Conservation (phyloP, 2,329 filamentous ascomycete species). For the Aspergillus transmontanensis region DNA sequence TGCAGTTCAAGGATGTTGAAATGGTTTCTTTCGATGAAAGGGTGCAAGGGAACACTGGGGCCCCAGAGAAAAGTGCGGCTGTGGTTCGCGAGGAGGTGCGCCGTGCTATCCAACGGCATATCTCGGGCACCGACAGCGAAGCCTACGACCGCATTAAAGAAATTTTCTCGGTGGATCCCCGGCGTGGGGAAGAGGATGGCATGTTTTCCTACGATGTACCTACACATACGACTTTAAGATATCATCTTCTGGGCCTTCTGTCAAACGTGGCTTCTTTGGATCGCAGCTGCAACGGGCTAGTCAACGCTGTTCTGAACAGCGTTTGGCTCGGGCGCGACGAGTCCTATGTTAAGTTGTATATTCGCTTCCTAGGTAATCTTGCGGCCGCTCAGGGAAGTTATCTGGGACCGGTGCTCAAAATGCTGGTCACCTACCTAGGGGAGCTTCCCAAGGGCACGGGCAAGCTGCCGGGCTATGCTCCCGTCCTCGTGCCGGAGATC, state of each 20-base stretch:
- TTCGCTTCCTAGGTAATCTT: slow-evolving; percentile 62
- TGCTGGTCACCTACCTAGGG: slow-evolving; percentile 78
- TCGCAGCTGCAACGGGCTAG: slow-evolving; percentile 59
- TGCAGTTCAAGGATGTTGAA: slow-evolving; percentile 51
- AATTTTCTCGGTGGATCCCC: slow-evolving; percentile 54
- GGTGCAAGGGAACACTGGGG: slow-evolving; percentile 23
- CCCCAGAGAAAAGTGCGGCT: slow-evolving; percentile 56
- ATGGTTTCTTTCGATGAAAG: slow-evolving; percentile 27
- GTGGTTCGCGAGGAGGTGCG: slow-evolving; percentile 65
- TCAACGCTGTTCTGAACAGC: slow-evolving; percentile 60
- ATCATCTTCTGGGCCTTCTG: slow-evolving; percentile 62
- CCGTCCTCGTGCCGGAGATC: slow-evolving; percentile 65
- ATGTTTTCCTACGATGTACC: slow-evolving; percentile 48
- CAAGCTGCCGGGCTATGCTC: slow-evolving; percentile 56
- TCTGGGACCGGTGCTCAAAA: slow-evolving; percentile 71
- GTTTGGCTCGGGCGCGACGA: slow-evolving; percentile 66
- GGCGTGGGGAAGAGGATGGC: slow-evolving; percentile 38
- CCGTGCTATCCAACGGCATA: slow-evolving; percentile 57
- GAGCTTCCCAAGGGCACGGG: slow-evolving; percentile 58
- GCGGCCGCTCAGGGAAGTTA: slow-evolving; percentile 82
- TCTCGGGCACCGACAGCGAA: slow-evolving; percentile 54
- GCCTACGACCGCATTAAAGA: slow-evolving; percentile 60
- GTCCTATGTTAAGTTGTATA: slow-evolving; percentile 59
- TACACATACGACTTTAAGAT: slow-evolving; percentile 54
- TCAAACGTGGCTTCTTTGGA: slow-evolving; percentile 59